A percentile compares a stretch with the other conserved stretches of the same genome.
These are phyloP conservation scores for Lycium barbarum DNA, from an alignment of 257 asterid species.

Conservation along the genomic window DNA sequence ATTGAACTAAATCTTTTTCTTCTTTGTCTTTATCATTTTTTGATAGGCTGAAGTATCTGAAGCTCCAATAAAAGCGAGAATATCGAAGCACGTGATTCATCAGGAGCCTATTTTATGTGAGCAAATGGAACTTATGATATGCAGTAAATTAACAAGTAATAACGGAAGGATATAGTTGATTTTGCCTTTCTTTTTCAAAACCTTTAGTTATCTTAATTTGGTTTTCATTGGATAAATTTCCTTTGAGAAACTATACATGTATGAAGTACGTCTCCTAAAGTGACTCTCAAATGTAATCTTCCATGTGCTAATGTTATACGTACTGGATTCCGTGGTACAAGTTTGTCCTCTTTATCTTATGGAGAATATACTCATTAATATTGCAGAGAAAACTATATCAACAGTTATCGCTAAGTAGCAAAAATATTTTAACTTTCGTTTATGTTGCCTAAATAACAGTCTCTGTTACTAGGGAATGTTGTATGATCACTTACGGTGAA, in stretches of 20 bases:
- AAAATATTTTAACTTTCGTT: no score
- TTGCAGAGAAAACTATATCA: no score
- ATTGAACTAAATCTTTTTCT: background rate
- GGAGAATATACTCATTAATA: no score
- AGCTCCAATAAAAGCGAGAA: slow-evolving; percentile 43
- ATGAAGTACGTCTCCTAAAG: no score
- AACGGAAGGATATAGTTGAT: background rate
- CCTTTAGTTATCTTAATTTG: background rate
- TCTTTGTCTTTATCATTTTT: background rate
- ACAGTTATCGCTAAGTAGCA: no score
- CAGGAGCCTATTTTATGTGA: background rate
- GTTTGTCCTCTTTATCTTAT: no score
- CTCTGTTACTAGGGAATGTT: no score
- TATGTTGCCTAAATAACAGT: no score
- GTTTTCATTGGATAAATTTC: background rate
- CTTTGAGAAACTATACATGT: background rate
- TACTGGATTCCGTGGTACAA: no score
- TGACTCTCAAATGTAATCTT: no score
- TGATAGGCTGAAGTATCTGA: slow-evolving; percentile 51
- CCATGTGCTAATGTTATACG: no score
- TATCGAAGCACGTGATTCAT: background rate
- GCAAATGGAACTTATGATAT: background rate
- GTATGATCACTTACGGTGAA: no score
- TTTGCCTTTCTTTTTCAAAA: background rate
- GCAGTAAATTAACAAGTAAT: background rate